Conservation (phyloP, 352 stramenopile species). For the Aphanomyces astaci region DNA sequence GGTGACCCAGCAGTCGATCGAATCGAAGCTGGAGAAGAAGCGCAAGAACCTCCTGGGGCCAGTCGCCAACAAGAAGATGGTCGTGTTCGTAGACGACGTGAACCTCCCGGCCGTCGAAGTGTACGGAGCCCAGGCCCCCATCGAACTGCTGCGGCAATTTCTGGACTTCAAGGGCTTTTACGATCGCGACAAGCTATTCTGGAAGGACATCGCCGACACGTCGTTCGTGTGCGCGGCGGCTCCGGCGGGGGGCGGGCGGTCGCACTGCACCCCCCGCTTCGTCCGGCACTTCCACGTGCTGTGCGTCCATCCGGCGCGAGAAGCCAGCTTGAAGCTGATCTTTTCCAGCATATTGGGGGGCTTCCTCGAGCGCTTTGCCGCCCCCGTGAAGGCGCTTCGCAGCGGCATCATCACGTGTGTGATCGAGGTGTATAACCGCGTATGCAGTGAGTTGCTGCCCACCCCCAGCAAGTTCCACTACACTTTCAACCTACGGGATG, state of each 20-base stretch:
- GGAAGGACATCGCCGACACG: slow-evolving; percentile 93
- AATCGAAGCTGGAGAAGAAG: slow-evolving; percentile 93
- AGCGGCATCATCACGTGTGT: slow-evolving; percentile 80
- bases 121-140: slow-evolving; percentile 90
- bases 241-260: slow-evolving; percentile 80
- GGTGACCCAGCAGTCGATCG: slow-evolving; percentile 85
- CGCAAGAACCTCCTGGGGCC: slow-evolving; percentile 90
- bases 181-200: slow-evolving; percentile 95
- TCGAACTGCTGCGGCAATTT: slow-evolving; percentile 92
- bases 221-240: slow-evolving; percentile 87
- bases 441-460: slow-evolving; percentile 86
- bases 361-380: slow-evolving; percentile 86
- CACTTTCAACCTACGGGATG: slow-evolving; percentile 94
- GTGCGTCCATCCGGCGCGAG: slow-evolving; percentile 86
- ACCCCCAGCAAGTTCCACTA: slow-evolving; percentile 92
- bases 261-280: slow-evolving; percentile 87
- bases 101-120: slow-evolving; percentile 92
- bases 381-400: slow-evolving; percentile 70
- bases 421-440: slow-evolving; percentile 91
- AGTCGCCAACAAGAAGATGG: slow-evolving; percentile 74
- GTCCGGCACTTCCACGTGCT: slow-evolving; percentile 94
- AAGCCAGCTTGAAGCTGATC: slow-evolving; percentile 86
- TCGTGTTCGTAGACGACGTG: slow-evolving; percentile 95
- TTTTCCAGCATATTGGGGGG: slow-evolving; percentile 90
- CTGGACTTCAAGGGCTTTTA: slow-evolving; percentile 95